Evolutionary conservation across 2,329 filamentous ascomycete genomes (phyloP).

Genomic region (Alternaria brassicicola): DNA sequence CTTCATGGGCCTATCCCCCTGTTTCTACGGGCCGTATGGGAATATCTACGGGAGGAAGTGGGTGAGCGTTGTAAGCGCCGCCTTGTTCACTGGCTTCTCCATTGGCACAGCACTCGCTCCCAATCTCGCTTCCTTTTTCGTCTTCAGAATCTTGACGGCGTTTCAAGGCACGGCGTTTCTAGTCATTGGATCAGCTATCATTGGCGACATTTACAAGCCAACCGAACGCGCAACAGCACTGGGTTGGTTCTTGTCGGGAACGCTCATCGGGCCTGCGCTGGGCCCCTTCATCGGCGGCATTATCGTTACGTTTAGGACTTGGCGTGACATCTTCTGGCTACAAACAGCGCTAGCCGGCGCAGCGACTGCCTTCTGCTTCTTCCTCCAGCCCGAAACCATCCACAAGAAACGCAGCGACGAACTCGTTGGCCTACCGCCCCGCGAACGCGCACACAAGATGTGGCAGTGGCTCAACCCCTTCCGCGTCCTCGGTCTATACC

Average conservation of each 20-base stretch:
- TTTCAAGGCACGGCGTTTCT: constrained; percentile 78
- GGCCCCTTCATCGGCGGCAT: constrained; percentile 74
- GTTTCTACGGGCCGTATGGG: constrained; percentile 74
- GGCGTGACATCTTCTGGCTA: constrained; percentile 79
- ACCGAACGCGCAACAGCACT: constrained; percentile 74
- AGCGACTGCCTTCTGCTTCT: constrained; percentile 64
- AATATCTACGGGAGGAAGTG: constrained; percentile 56
- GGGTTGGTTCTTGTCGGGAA: constrained; percentile 74
- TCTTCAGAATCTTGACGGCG: constrained; percentile 75
- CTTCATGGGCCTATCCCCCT: constrained; percentile 68
- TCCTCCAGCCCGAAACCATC: constrained; percentile 75
- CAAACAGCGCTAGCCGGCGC: constrained; percentile 71
- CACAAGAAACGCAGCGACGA: constrained; percentile 68
- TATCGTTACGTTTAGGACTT: constrained; percentile 74
- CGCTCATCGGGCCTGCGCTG: constrained; percentile 67
- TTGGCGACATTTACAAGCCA: constrained; percentile 63
- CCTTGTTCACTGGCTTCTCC: constrained; percentile 71
- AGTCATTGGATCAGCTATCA: constrained; percentile 71
- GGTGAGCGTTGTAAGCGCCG: constrained; percentile 65
- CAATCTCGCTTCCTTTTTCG: constrained; percentile 72
- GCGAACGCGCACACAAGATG: constrained; percentile 60
- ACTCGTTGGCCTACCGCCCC: constrained; percentile 60
- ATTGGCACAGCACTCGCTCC: constrained; percentile 74
- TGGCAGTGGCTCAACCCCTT: constrained; percentile 70
- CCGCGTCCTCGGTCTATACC: constrained; percentile 67